Evolutionary conservation across 1,139 yeast genomes (phyloP), one percentile per base, ranked within the genome.

Genomic region (Ogataea hybrid): DNA sequence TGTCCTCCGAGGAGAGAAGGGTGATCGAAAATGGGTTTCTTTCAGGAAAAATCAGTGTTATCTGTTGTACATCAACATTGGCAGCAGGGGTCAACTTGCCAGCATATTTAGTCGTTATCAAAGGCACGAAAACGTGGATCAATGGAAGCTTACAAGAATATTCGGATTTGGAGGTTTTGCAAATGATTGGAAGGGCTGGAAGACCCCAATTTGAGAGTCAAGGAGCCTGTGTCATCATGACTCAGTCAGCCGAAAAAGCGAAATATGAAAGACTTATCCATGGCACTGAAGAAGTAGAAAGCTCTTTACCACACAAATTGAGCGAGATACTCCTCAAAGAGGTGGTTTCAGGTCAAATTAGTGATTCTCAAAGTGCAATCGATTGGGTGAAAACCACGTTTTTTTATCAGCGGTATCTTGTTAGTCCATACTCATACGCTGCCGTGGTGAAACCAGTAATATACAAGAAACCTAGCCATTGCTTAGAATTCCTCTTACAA

Each of bases 61-160:
- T 79, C 23, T 77, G 82, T 39, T 75, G 77, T 1, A 79, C 84
- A 0, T 75, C 83, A 0, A 79, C 83, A 0, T 60, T 79, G 46
- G 81, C 84, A 0, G 75, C 79, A 61, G 84, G 84, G 43, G 77
- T 77, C 22, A 79, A 79, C 50, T 62, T 79, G 33, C 84, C 84
- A 3, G 83, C 84, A 0, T 80, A 76, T 57, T 62, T 78, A 43
- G 84, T 78, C 1, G 62, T 79, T 14, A 68, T 79, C 30, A 78
- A 79, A 44, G 83, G 84, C 12, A 79, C 85, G 0, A 74, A 70
- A 50, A 63, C 72, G 35, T 75, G 82, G 74, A 59, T 58, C 28
- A 71, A 68, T 35, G 38, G 43, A 1, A 56, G 63, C 14, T 70
- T 74, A 45, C 68, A 65, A 36, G 84, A 78, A 37, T 77, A 78